Evolutionary conservation across 441 rosid species (phyloP).

Genomic region (Omphalea diandra): DNA sequence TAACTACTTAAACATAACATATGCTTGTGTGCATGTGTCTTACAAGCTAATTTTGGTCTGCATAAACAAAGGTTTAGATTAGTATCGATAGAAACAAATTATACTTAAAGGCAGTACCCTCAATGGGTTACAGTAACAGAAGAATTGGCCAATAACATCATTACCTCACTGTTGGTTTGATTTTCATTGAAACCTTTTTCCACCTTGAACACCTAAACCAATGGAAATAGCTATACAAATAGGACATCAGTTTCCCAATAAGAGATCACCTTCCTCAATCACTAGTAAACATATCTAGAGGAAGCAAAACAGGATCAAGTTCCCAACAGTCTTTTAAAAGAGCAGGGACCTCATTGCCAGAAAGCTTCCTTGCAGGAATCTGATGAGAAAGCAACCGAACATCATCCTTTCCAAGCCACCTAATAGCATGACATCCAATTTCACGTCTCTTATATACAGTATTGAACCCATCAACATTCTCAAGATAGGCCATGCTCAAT

Average conservation of each 20-base stretch:
- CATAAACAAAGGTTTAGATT: background rate
- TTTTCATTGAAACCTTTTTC: background rate
- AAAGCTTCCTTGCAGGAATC: constrained; percentile 76
- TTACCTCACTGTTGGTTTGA: constrained; percentile 12
- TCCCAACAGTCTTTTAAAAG: constrained; percentile 69
- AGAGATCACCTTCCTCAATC: constrained; percentile 22
- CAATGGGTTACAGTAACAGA: background rate
- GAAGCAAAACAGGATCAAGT: constrained; percentile 79
- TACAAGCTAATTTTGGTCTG: background rate
- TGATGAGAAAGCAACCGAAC: constrained; percentile 69
- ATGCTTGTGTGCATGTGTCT: background rate
- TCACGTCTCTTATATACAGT: constrained; percentile 66
- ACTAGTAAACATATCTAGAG: constrained; percentile 40
- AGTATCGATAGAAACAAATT: background rate
- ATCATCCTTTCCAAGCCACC: constrained; percentile 56
- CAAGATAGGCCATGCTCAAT: constrained; percentile 83
- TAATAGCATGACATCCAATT: constrained; percentile 66
- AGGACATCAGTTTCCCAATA: background rate
- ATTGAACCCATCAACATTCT: constrained; percentile 69
- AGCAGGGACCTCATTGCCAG: constrained; percentile 45
- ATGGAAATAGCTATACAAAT: background rate
- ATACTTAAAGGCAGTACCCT: background rate
- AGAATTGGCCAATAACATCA: background rate
- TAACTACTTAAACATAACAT: too few species aligned
- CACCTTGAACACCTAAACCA: background rate